Base-by-base conservation (phyloP, 768 basidiomycete genomes). In the Leccinellum albellum region DNA sequence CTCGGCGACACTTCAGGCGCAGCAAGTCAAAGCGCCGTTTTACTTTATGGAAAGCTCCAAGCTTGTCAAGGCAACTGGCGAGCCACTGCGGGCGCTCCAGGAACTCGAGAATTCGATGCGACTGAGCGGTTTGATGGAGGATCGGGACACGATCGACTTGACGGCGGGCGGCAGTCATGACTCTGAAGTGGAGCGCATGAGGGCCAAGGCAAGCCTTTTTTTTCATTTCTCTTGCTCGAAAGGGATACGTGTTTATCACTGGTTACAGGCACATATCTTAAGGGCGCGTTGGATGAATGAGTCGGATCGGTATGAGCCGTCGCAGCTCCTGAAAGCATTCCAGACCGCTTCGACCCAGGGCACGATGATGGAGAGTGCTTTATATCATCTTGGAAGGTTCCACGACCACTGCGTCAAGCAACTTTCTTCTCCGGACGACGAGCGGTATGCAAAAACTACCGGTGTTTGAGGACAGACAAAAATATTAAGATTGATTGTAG, bases 241-340 rank as follows among this genome's bases (percentile, higher is more conserved):
- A 3, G 23, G 24, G 42, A 45, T 6, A 23, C 3, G 9, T 45
- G 9, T 33, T 62, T 21, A 37, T 52, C 12, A 20, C 21, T 23
- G 51, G 51, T 55, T 32, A 9, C 50, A 94, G 93, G 88, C 88
- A 5, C 82, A 87, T 59, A 79, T 89, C 31, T 78, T 97, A 12
- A 85, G 87, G 35, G 93, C 92, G 14, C 86, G 93, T 14, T 98
- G 95, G 94, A 92, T 94, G 84, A 82, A 86, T 50, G 94, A 98
- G 57, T 87, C 91, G 0, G 91, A 88, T 51, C 80, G 97, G 21
- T 95, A 85, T 63, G 90, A 89, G 12, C 73, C 76, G 20, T 79
- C 80, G 20, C 73, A 79, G 2, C 83, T 97, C 20, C 77, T 85
- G 59, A 79, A 77, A 35, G 78, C 81, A 9, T 87, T 88, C 66